Percentiles rank a stretch among this genome's conserved stretches.
Evolutionary conservation across 2,329 filamentous ascomycete genomes (phyloP).

Genomic region (Aspergillus sp.): DNA sequence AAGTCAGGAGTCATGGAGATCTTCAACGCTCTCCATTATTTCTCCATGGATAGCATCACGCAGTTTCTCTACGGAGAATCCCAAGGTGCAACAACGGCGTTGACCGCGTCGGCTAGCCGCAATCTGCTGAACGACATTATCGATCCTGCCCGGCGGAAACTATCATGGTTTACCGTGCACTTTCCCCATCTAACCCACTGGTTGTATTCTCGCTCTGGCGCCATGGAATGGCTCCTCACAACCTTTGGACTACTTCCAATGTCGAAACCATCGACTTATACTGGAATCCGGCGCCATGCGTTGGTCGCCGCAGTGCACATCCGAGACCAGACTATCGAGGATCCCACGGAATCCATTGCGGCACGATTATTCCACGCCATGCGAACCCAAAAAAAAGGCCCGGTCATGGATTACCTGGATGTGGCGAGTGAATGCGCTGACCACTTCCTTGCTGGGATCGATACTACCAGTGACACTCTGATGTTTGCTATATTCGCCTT

Average conservation of each 20-base stretch:
- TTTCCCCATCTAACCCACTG: constrained; percentile 46
- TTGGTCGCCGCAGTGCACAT: neutral
- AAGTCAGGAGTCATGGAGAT: constrained; percentile 38
- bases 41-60: constrained; percentile 53
- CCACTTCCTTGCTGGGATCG: constrained; percentile 53
- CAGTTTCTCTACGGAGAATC: constrained; percentile 49
- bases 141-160: constrained; percentile 43
- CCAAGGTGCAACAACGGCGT: constrained; percentile 45
- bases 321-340: neutral
- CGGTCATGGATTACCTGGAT: constrained; percentile 41
- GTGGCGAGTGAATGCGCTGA: constrained; percentile 55
- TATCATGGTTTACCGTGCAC: constrained; percentile 53
- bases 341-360: constrained; percentile 18
- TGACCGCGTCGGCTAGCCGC: constrained; percentile 37
- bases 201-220: constrained; percentile 45
- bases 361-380: constrained; percentile 6
- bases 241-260: constrained; percentile 45
- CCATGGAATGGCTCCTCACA: constrained; percentile 29
- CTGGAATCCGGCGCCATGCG: constrained; percentile 47
- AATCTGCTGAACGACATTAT: constrained; percentile 49
- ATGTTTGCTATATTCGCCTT: constrained; percentile 53
- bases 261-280: constrained; percentile 51
- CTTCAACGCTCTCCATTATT: constrained; percentile 52
- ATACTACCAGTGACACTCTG: constrained; percentile 53
- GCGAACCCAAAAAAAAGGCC: constrained; percentile 11